These are phyloP conservation scores for Penicillium sp. DNA, from an alignment of 2,329 filamentous ascomycete genomes.

Conservation along the genomic window DNA sequence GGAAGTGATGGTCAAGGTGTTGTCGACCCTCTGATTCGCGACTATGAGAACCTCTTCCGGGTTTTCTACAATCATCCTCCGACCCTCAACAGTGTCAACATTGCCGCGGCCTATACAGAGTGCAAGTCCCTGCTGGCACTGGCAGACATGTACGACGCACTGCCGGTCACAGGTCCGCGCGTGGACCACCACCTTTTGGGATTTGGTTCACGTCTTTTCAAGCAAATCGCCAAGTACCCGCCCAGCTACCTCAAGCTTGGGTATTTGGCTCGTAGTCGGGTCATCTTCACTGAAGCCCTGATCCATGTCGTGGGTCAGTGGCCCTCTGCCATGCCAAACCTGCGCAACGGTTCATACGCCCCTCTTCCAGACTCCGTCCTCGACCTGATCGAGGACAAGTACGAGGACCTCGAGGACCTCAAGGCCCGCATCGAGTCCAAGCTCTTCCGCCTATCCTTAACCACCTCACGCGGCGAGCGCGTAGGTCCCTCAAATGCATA, in stretches of 20 bases:
- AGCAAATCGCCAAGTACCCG: slow-evolving; percentile 94
- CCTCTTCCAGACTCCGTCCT: slow-evolving; percentile 70
- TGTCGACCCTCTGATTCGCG: slow-evolving; percentile 69
- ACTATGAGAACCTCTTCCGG: slow-evolving; percentile 94
- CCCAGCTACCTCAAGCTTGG: slow-evolving; percentile 87
- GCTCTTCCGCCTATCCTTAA: slow-evolving; percentile 75
- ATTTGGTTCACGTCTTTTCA: slow-evolving; percentile 87
- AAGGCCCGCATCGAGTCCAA: slow-evolving; percentile 74
- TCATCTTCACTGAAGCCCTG: slow-evolving; percentile 80
- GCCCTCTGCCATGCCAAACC: slow-evolving; percentile 73
- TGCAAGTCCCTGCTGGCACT: slow-evolving; percentile 84
- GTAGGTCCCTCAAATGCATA: slow-evolving; percentile 75
- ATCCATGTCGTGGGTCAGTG: slow-evolving; percentile 94
- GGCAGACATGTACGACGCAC: slow-evolving; percentile 91
- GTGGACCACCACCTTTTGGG: slow-evolving; percentile 92
- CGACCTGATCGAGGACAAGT: slow-evolving; percentile 90
- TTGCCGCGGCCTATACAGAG: slow-evolving; percentile 87
- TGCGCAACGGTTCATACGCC: slow-evolving; percentile 53
- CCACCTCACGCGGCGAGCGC: slow-evolving; percentile 73
- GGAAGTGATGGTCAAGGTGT: slow-evolving; percentile 56
- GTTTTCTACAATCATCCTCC: slow-evolving; percentile 94
- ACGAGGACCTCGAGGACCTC: slow-evolving; percentile 81
- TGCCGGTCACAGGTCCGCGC: slow-evolving; percentile 78
- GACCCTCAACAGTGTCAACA: slow-evolving; percentile 75
- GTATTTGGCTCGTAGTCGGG: slow-evolving; percentile 75